Evolutionary conservation across 805 yeast species (phyloP), one percentile per base, ranked within the genome.

Genomic region (Saccharomycopsis oosterbeekiorum): DNA sequence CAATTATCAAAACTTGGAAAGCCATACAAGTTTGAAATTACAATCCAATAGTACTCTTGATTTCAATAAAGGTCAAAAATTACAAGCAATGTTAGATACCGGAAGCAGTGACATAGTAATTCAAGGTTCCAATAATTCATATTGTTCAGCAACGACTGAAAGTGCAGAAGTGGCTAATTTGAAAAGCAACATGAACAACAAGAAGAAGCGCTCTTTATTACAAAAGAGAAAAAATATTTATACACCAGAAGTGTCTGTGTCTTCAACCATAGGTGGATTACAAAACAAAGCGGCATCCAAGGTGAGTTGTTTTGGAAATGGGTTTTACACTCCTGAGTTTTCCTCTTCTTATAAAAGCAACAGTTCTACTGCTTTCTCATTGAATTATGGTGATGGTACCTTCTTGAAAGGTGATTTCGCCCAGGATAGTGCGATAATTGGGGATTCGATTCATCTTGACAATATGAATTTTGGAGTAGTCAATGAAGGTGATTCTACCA

Each of bases 101-200:
- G 94, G 93, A 1, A 85, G 90, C 0, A 79, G 88, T 0, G 93
- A 87, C 69, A 72, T 87, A 29, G 84, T 89, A 86, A 81, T 86
- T 26, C 75, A 80, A 58, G 74, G 77, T 29, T 70, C 78, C 2
- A 67, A 72, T 51, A 83, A 82, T 67, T 78, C 84, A 1, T 78
- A 75, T 60, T 80, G 84, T 67, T 57, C 67, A 9, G 65, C 71
- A 11, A 56, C 59, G 4, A 29, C 55, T 14, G 58, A 60, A 15
- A 56, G 60, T 39, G 34, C 10, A 1, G 37, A 47, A 21, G 53
- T 47, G 11, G 10, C 34, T 21, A 47, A 47, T 47, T 47, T 47
- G 34, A 8, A 47, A 47, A 17, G 10, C n/a, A 47, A 34, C 11
- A 47, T 47, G 15, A 17, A 6, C 10, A 47, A 26, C 11, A 47